Percentiles rank a stretch among this genome's conserved stretches.
Conservation (phyloP, 2,329 filamentous ascomycete genomes). For the Ceratocystis alfenasii region DNA sequence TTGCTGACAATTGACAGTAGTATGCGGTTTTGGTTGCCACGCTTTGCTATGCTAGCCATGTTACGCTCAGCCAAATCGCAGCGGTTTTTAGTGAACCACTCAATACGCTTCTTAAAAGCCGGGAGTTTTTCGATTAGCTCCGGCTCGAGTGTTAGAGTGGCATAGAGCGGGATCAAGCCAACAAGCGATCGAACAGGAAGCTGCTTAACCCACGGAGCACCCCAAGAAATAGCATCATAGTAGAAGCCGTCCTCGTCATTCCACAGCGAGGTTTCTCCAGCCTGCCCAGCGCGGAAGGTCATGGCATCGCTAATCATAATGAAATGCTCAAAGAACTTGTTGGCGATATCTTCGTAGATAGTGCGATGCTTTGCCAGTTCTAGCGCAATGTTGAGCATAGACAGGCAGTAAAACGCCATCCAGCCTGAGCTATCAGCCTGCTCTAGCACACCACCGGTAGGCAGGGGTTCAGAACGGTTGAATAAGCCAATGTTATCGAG, state of each 20-base stretch:
- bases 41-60: conserved; percentile 82
- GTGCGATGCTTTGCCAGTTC: conserved; percentile 91
- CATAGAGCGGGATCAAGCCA: conserved; percentile 85
- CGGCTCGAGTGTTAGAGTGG: conserved; percentile 82
- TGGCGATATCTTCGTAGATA: conserved; percentile 92
- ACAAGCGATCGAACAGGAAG: conserved; percentile 85
- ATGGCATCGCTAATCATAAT: conserved; percentile 96
- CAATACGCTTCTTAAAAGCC: conserved; percentile 79
- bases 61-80: conserved; percentile 82
- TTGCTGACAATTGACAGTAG: conserved; percentile 84
- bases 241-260: conserved; percentile 96
- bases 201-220: conserved; percentile 84
- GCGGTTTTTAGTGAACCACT: conserved; percentile 88
- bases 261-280: conserved; percentile 75
- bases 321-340: conserved; percentile 98
- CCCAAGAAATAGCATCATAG: conserved; percentile 96
- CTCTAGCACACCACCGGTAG: conserved; percentile 84
- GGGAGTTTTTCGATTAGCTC: conserved; percentile 87
- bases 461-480: conserved; percentile 89
- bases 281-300: conserved; percentile 63
- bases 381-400: conserved; percentile 92
- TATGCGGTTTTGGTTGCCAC: conserved; percentile 81
- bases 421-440: conserved; percentile 96
- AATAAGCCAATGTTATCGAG: conserved; percentile 96
- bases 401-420: conserved; percentile 97